These are phyloP conservation scores for Brettanomyces sp. DNA, from an alignment of 805 yeast genomes.

Conservation along the genomic window DNA sequence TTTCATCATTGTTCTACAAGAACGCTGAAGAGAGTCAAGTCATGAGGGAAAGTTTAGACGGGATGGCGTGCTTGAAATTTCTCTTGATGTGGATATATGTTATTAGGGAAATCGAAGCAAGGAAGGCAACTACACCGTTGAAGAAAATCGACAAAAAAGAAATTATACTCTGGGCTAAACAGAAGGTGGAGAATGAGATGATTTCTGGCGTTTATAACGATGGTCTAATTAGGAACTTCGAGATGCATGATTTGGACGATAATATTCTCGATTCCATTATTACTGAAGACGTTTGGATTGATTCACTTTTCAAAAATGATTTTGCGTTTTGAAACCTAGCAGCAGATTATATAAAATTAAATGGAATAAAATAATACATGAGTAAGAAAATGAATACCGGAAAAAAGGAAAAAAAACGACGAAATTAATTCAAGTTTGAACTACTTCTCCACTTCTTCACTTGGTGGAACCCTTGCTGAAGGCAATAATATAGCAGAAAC, in stretches of 20 bases:
- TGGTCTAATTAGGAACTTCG: not conserved
- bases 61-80: not conserved
- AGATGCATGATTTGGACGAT: not conserved
- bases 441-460: not conserved
- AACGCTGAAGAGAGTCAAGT: not conserved
- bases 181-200: not conserved
- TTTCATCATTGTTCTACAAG: not conserved
- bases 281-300: not conserved
- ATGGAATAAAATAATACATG: no score
- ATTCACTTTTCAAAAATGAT: not conserved
- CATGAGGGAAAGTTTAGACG: not conserved
- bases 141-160: not conserved
- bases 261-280: not conserved
- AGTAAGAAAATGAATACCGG: no score
- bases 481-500: constrained; percentile 30
- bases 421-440: not conserved
- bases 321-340: no score
- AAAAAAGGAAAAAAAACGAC: no score
- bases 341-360: no score
- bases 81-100: not conserved
- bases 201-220: not conserved
- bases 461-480: constrained; percentile 31
- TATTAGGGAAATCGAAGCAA: not conserved
- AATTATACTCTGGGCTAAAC: not conserved
- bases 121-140: not conserved